Evolutionary conservation across 2,329 filamentous ascomycete species (phyloP).

Genomic region (Teratosphaeria pseudoeucalypti): DNA sequence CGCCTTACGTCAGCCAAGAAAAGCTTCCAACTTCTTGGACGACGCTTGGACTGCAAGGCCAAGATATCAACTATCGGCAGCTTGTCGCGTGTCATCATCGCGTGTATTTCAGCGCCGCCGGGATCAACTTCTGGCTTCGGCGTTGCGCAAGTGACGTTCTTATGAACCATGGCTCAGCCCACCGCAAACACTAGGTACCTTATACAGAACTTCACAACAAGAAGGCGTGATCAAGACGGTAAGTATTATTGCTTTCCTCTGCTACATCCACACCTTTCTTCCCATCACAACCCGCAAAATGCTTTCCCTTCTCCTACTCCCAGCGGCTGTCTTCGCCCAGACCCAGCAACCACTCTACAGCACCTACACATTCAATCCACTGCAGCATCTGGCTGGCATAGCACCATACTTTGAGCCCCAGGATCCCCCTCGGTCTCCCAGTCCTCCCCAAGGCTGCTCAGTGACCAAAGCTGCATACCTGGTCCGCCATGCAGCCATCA

Average conservation of each 20-base stretch:
- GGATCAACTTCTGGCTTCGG: background rate
- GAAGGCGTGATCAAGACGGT: background rate
- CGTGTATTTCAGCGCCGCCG: background rate
- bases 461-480: slow-evolving; percentile 41
- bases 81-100: background rate
- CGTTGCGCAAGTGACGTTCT: background rate
- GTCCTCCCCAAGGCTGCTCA: slow-evolving; percentile 41
- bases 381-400: slow-evolving; percentile 41
- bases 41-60: background rate
- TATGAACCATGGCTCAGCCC: background rate
- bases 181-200: background rate
- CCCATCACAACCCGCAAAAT: background rate
- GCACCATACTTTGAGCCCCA: slow-evolving; percentile 41
- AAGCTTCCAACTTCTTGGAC: background rate
- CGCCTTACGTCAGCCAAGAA: background rate
- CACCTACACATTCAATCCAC: slow-evolving; percentile 35
- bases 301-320: background rate
- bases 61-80: background rate
- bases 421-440: slow-evolving; percentile 37
- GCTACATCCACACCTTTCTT: background rate
- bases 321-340: background rate
- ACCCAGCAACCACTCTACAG: background rate
- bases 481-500: slow-evolving; percentile 42
- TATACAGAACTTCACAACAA: background rate
- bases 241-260: background rate